Percentiles rank a stretch among this genome's conserved stretches.
phyloP scores from a whole-genome alignment of 2,329 filamentous ascomycete species.

The Periconia digitata region DNA sequence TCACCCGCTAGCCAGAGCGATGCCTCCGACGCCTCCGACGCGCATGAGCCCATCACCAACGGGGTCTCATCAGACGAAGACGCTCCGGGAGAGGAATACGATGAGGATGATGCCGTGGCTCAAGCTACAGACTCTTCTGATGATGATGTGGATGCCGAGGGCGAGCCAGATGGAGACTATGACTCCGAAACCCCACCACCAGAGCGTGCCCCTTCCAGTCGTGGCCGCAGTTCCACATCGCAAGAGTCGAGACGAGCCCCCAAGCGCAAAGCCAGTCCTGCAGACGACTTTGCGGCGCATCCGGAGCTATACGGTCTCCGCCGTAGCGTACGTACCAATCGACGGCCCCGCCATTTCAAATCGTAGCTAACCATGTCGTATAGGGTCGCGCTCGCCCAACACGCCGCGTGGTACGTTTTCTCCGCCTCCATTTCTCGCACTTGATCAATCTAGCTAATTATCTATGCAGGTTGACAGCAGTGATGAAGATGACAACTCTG shows the following conservation, averaged over 20 bases:
- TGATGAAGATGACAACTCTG: slow-evolving; percentile 71
- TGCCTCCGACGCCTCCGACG: slow-evolving; percentile 72
- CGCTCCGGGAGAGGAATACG: slow-evolving; percentile 43
- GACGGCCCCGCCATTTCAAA: slow-evolving; percentile 7
- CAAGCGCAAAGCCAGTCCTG: slow-evolving; percentile 68
- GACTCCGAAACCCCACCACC: slow-evolving; percentile 63
- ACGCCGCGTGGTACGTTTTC: slow-evolving; percentile 59
- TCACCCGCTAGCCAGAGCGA: slow-evolving; percentile 71
- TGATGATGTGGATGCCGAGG: slow-evolving; percentile 53
- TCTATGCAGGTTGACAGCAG: slow-evolving; percentile 58
- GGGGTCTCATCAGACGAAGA: slow-evolving; percentile 44
- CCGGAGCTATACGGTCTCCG: slow-evolving; percentile 93
- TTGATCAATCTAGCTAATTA: slow-evolving; percentile 18
- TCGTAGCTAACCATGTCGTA: slow-evolving; percentile 34
- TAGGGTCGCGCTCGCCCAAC: slow-evolving; percentile 63
- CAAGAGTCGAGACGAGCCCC: slow-evolving; percentile 64
- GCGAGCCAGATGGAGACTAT: slow-evolving; percentile 67
- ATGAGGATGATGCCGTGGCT: slow-evolving; percentile 49
- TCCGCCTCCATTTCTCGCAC: slow-evolving; percentile 8
- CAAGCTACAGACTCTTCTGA: slow-evolving; percentile 51
- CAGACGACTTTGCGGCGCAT: slow-evolving; percentile 86
- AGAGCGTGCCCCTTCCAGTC: slow-evolving; percentile 49
- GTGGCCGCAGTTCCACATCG: slow-evolving; percentile 67
- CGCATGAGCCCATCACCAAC: slow-evolving; percentile 57
- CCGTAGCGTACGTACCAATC: slow-evolving; percentile 70